Evolutionary conservation across 805 yeast genomes (phyloP).

Genomic region (Metschnikowia gelsemii): DNA sequence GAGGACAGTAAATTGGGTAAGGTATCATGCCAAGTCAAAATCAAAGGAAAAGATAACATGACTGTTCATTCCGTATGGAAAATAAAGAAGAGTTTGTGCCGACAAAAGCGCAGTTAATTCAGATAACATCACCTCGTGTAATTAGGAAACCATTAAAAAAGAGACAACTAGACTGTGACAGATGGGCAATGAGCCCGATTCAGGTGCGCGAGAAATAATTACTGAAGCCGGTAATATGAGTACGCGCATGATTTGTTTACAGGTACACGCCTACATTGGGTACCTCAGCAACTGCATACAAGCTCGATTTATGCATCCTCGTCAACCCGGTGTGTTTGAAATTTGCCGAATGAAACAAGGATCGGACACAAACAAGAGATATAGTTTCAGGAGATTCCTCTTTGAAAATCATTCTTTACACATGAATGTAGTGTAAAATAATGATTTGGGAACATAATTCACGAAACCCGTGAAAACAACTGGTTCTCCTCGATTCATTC

Average conservation of each 20-base stretch:
- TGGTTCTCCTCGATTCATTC: not conserved
- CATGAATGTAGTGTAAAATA: not conserved
- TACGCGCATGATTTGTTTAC: conserved; percentile 5
- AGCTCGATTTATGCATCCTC: not conserved
- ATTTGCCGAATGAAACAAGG: not conserved
- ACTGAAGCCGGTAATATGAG: conserved; percentile 4
- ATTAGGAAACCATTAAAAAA: no score
- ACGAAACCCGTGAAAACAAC: not conserved
- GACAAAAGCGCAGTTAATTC: no score
- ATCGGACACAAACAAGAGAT: not conserved
- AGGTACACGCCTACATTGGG: no score
- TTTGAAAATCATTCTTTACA: not conserved
- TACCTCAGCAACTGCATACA: conserved; percentile 1
- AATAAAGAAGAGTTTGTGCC: no score
- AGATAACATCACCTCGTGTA: no score
- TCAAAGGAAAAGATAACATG: no score
- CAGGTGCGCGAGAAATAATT: not conserved
- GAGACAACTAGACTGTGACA: no score
- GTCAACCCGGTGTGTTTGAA: conserved; percentile 2
- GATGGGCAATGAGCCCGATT: no score
- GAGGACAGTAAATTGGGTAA: no score
- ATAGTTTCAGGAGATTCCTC: not conserved
- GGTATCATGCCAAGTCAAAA: no score
- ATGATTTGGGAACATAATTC: no score
- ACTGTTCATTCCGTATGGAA: no score